Conservation (phyloP, 495 filamentous ascomycete species). For the Margaritispora aquatica region DNA sequence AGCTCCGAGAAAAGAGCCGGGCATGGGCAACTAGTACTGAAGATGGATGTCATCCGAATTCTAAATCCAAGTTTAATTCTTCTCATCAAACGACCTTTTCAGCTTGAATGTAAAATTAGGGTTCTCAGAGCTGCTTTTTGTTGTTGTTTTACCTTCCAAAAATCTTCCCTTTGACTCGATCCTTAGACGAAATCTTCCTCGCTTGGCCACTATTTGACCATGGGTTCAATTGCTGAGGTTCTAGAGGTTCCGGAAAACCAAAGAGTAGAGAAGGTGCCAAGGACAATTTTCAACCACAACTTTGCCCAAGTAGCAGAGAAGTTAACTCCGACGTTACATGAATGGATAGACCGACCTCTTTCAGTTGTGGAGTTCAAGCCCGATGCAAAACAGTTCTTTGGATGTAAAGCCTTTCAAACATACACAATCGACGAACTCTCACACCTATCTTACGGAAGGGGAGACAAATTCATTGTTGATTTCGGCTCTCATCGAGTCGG, state of each 20-base stretch:
- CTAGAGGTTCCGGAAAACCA: constrained; percentile 13
- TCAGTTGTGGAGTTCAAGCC: constrained; percentile 22
- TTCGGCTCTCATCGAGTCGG: constrained; percentile 27
- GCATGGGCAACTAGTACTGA: no score
- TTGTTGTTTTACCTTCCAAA: no score
- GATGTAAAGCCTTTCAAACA: constrained; percentile 7
- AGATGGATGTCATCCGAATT: no score
- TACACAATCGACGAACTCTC: constrained; percentile 17
- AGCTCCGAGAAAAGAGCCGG: no score
- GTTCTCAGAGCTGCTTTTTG: no score
- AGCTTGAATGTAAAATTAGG: no score
- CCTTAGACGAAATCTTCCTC: background rate
- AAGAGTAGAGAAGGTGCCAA: constrained; percentile 1
- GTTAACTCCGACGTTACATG: constrained; percentile 10
- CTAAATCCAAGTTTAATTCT: no score
- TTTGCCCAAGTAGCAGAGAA: constrained; percentile 9
- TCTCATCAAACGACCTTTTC: no score
- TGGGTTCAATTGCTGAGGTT: background rate
- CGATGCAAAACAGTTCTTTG: constrained; percentile 14
- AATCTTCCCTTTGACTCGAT: background rate
- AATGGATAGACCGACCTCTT: constrained; percentile 21
- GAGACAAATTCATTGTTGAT: constrained; percentile 25
- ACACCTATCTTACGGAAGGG: constrained; percentile 17
- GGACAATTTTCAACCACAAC: constrained; percentile 6
- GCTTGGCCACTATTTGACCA: no score